Evolutionary conservation across 2,329 filamentous ascomycete genomes (phyloP), one percentile per base, ranked within the genome.

Genomic region (Penicillium sp.): DNA sequence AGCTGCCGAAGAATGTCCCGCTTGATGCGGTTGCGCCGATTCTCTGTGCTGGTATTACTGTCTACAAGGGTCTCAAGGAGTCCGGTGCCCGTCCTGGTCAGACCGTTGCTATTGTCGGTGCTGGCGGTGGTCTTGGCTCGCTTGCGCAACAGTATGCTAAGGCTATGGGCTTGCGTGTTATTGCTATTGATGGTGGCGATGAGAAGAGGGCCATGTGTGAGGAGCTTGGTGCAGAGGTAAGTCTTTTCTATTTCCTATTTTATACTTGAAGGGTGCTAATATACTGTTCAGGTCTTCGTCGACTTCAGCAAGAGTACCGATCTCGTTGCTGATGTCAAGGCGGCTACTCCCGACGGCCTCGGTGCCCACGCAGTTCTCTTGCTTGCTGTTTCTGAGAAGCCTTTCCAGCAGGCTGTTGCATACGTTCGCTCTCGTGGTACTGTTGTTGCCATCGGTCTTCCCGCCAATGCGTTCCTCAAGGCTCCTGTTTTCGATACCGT

Each of bases 21-120:
- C 85, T 96, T 42, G 91, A 92, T 69, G 85, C 85, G 49, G 82
- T 95, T 55, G 84, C 90, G 1, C 91, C 91, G 14, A 83, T 96
- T 53, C 83, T 96, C 33, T 95, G 90, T 75, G 90, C 89, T 42
- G 90, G 90, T 70, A 86, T 94, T 75, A 94, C 90, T 16, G 90
- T 93, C 61, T 95, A 95, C 83, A 93, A 91, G 79, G 90, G 88
- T n/a, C 74, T 95, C 58, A 96, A 95, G 79, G 90, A 94, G 75
- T 91, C 89, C 0, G 86, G 84, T 37, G 87, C 82, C 28, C 80
- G 82, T 53, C 85, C 91, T 2, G 90, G 91, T 31, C 86, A 95
- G 74, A 87, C 81, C 37, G 85, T 96, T 26, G 91, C 90, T 63
- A 88, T 96, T 61, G 90, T 95, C 59, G 91, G 91, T 69, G 91